A percentile compares a stretch with the other conserved stretches of the same genome.
phyloP scores from a whole-genome alignment of 2,329 filamentous ascomycete species.

The Lachnum nothofagi region DNA sequence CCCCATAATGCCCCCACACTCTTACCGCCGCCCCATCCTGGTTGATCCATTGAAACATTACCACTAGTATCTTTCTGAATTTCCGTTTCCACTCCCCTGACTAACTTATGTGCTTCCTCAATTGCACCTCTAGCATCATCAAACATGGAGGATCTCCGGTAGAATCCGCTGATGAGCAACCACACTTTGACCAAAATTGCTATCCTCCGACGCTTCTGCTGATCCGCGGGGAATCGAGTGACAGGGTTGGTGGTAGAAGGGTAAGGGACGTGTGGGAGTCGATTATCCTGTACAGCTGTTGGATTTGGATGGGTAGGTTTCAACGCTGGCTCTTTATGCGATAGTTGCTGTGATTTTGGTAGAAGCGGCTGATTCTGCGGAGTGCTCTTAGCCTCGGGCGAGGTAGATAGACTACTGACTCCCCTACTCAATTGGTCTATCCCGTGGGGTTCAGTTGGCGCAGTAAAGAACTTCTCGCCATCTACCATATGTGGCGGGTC shows the following conservation, averaged over 20 bases:
- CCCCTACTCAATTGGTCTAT: constrained; percentile 33
- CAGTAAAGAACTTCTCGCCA: constrained; percentile 48
- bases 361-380: constrained; percentile 16
- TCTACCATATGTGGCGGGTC: constrained; percentile 44
- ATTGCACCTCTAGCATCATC: constrained; percentile 77
- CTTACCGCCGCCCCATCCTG: constrained; percentile 74
- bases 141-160: constrained; percentile 72
- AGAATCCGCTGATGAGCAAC: constrained; percentile 85
- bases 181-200: constrained; percentile 70
- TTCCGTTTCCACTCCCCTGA: constrained; percentile 65
- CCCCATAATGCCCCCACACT: constrained; percentile 80
- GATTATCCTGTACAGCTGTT: constrained; percentile 17
- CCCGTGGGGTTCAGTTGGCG: constrained; percentile 38
- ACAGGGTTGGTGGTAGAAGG: constrained; percentile 24
- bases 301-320: constrained; percentile 12
- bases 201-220: constrained; percentile 46
- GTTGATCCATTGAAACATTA: constrained; percentile 55
- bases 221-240: constrained; percentile 48
- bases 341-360: constrained; percentile 26
- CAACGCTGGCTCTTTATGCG: constrained; percentile 22
- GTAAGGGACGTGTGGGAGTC: constrained; percentile 14
- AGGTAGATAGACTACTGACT: constrained; percentile 5
- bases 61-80: constrained; percentile 58
- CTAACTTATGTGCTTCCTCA: constrained; percentile 73
- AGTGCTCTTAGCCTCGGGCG: constrained; percentile 4